A percentile compares a stretch with the other conserved stretches of the same genome.
Evolutionary conservation across 2,329 filamentous ascomycete species (phyloP).

Genomic region (Botrytis aclada): DNA sequence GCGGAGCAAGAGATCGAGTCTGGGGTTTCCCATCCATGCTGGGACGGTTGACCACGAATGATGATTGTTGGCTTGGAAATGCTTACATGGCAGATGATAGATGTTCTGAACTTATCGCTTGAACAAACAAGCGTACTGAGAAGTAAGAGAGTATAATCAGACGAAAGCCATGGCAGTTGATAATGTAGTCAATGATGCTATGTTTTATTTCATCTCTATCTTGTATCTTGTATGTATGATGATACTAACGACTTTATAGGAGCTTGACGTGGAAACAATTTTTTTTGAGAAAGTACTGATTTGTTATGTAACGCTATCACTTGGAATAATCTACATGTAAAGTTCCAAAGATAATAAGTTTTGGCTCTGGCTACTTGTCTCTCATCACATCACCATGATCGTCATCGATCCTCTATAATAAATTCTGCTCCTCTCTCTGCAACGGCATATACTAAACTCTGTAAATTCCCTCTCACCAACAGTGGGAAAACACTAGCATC

Average conservation of each 20-base stretch:
- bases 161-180: too few species aligned
- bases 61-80: too few species aligned
- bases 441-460: slow-evolving; percentile 18
- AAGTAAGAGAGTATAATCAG: too few species aligned
- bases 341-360: not conserved
- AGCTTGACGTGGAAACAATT: not conserved
- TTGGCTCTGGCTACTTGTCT: not conserved
- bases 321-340: not conserved
- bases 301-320: not conserved
- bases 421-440: slow-evolving; percentile 12
- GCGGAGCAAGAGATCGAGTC: not conserved
- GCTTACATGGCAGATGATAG: too few species aligned
- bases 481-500: slow-evolving; percentile 18
- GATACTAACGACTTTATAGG: not conserved
- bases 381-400: not conserved
- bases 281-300: not conserved
- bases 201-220: not conserved
- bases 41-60: too few species aligned
- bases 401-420: not conserved
- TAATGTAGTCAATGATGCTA: not conserved
- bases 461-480: slow-evolving; percentile 12
- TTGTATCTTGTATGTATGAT: not conserved
- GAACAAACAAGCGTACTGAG: too few species aligned
- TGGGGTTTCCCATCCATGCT: not conserved
- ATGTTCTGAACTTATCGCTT: too few species aligned